phyloP scores from a whole-genome alignment of 2,329 filamentous ascomycete genomes.

The Ceratocystis harringtonii region DNA sequence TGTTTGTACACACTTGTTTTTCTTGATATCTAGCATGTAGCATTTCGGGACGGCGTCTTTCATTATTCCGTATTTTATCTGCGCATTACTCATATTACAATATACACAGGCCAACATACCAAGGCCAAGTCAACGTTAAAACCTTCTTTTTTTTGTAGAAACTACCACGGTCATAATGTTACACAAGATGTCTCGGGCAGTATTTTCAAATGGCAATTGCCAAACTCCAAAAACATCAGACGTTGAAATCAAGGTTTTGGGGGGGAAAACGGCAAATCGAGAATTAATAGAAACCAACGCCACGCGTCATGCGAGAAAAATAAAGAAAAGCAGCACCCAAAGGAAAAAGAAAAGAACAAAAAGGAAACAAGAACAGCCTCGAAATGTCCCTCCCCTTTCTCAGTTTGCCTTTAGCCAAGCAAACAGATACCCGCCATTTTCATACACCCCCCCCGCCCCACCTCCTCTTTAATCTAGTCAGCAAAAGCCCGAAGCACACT shows the following conservation, averaged over 20 bases:
- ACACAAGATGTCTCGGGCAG: not conserved
- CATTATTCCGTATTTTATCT: not conserved
- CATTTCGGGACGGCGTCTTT: not conserved
- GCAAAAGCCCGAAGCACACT: not conserved
- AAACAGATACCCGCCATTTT: not conserved
- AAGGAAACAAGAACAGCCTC: not conserved
- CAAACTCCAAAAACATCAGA: not conserved
- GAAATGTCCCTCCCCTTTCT: not conserved
- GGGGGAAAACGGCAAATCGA: not conserved
- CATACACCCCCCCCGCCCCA: not conserved
- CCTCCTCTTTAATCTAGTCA: not conserved
- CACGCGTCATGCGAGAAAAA: conserved; percentile 6
- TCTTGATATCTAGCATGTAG: not conserved
- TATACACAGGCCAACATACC: not conserved
- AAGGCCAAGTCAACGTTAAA: no score
- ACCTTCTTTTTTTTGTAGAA: no score
- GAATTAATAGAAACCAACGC: conserved; percentile 3
- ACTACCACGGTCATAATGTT: not conserved
- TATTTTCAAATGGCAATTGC: not conserved
- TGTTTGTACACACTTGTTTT: no score
- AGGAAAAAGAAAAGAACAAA: not conserved
- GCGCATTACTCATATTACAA: not conserved
- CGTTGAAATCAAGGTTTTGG: not conserved
- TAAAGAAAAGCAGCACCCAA: not conserved
- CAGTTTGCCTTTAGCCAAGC: not conserved